phyloP scores from a whole-genome alignment of 2,329 filamentous ascomycete species.

The Aureobasidium sp. region DNA sequence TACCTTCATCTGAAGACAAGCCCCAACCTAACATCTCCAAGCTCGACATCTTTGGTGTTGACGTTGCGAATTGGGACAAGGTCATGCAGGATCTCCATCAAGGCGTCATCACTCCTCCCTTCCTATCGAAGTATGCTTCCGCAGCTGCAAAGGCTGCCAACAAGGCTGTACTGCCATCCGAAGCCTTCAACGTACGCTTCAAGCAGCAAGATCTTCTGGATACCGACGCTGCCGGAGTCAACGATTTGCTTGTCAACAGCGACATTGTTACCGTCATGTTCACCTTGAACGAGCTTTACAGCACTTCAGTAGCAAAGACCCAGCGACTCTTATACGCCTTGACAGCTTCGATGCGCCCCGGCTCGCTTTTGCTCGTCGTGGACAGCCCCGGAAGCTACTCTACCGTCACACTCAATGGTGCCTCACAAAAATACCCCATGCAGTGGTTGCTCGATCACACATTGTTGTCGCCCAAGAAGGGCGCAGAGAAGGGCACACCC shows the following conservation, averaged over 20 bases:
- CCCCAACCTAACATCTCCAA: not conserved
- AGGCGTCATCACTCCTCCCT: conserved; percentile 44
- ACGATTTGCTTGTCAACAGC: conserved; percentile 22
- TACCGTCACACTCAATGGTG: conserved; percentile 55
- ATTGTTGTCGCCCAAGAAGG: conserved; percentile 39
- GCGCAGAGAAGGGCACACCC: conserved; percentile 12
- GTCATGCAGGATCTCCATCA: conserved; percentile 53
- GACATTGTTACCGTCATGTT: conserved; percentile 75
- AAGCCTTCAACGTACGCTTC: conserved; percentile 33
- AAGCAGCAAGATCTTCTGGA: conserved; percentile 44
- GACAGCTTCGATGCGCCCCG: conserved; percentile 48
- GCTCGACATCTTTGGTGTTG: conserved; percentile 57
- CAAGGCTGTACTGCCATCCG: conserved; percentile 25
- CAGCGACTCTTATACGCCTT: conserved; percentile 67
- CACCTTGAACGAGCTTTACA: conserved; percentile 92
- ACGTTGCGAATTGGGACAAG: conserved; percentile 69
- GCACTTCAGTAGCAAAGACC: conserved; percentile 62
- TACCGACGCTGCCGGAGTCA: conserved; percentile 29
- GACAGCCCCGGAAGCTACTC: conserved; percentile 94
- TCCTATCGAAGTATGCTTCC: conserved; percentile 40
- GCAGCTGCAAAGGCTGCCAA: conserved; percentile 35
- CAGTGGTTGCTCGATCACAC: conserved; percentile 84
- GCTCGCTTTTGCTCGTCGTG: conserved; percentile 70
- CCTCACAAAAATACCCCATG: conserved; percentile 74
- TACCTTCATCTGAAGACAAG: not conserved